Percentiles rank a stretch among this genome's conserved stretches.
These are phyloP conservation scores for Venturia pyrina DNA, from an alignment of 2,329 filamentous ascomycete species.

Conservation along the genomic window DNA sequence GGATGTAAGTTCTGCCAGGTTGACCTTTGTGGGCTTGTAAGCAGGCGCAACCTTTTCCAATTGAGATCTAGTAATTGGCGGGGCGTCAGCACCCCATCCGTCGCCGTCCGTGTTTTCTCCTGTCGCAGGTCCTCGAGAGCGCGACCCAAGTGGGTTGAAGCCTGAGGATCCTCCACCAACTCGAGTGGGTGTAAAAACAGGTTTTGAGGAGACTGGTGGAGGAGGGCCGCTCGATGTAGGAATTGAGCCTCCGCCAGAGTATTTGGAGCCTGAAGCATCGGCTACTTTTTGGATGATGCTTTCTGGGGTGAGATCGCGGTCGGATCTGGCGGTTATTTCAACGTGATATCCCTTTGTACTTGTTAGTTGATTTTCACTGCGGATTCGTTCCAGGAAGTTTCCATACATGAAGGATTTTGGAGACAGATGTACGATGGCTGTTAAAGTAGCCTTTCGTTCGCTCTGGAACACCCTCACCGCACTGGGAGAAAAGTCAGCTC, in stretches of 20 bases:
- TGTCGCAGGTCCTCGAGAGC: slow-evolving; percentile 43
- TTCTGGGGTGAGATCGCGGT: slow-evolving; percentile 78
- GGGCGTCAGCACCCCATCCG: slow-evolving; percentile 91
- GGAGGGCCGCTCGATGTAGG: slow-evolving; percentile 47
- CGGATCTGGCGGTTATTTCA: slow-evolving; percentile 89
- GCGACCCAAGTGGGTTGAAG: slow-evolving; percentile 61
- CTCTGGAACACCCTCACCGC: slow-evolving; percentile 95
- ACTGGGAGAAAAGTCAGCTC: slow-evolving; percentile 36
- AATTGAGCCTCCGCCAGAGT: slow-evolving; percentile 59
- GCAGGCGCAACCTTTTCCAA: slow-evolving; percentile 86
- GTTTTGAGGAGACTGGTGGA: slow-evolving; percentile 74
- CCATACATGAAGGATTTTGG: slow-evolving; percentile 74
- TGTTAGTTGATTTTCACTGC: background rate
- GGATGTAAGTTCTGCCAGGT: slow-evolving; percentile 74
- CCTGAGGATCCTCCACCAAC: slow-evolving; percentile 40
- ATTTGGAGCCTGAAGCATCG: slow-evolving; percentile 91
- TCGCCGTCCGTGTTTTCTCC: slow-evolving; percentile 62
- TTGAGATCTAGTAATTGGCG: slow-evolving; percentile 75
- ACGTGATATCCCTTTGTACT: slow-evolving; percentile 72
- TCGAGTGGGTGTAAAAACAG: slow-evolving; percentile 76
- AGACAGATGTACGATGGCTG: slow-evolving; percentile 79
- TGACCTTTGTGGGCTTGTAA: slow-evolving; percentile 92
- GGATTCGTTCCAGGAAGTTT: slow-evolving; percentile 11
- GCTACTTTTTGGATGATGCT: slow-evolving; percentile 86
- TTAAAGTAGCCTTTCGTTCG: slow-evolving; percentile 98